Conservation (phyloP, 73 alveolate species). For the Blepharisma stoltei region DNA sequence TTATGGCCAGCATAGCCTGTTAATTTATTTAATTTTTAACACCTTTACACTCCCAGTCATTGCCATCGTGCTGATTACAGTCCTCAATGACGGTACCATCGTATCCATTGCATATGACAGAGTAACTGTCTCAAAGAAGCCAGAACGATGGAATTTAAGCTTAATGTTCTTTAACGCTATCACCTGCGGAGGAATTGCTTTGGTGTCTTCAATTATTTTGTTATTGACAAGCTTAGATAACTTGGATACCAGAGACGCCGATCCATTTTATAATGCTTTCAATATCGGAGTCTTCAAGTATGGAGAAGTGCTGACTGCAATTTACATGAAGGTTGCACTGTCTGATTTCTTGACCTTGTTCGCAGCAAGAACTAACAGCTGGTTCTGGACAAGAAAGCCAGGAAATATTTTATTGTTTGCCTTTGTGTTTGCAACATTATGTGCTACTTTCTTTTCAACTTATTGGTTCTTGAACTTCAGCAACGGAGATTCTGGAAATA, state of each 20-base stretch:
- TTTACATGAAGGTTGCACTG: slow-evolving; percentile 7
- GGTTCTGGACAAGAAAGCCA: slow-evolving; percentile 19
- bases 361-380: slow-evolving; percentile 27
- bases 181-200: slow-evolving; percentile 23
- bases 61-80: slow-evolving; percentile 23
- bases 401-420: slow-evolving; percentile 16
- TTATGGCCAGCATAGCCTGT: too few relatives aligned
- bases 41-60: slow-evolving; percentile 21
- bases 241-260: background rate
- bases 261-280: background rate
- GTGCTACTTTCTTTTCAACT: background rate
- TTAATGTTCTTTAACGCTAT: slow-evolving; percentile 1
- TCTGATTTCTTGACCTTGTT: slow-evolving; percentile 22
- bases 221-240: background rate
- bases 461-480: slow-evolving; percentile 13
- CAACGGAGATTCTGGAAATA: slow-evolving; percentile 14
- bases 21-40: too few relatives aligned
- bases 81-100: slow-evolving; percentile 31
- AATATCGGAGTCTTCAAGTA: background rate
- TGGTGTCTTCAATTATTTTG: slow-evolving; percentile 17
- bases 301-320: slow-evolving; percentile 21
- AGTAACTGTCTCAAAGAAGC: slow-evolving; percentile 20
- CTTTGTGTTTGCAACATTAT: background rate
- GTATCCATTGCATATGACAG: slow-evolving; percentile 26
- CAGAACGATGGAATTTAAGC: slow-evolving; percentile 3